Percentiles rank a stretch among this genome's conserved stretches.
Conservation (phyloP, 1,284 basidiomycete genomes). For the Rhodotorula sp. region DNA sequence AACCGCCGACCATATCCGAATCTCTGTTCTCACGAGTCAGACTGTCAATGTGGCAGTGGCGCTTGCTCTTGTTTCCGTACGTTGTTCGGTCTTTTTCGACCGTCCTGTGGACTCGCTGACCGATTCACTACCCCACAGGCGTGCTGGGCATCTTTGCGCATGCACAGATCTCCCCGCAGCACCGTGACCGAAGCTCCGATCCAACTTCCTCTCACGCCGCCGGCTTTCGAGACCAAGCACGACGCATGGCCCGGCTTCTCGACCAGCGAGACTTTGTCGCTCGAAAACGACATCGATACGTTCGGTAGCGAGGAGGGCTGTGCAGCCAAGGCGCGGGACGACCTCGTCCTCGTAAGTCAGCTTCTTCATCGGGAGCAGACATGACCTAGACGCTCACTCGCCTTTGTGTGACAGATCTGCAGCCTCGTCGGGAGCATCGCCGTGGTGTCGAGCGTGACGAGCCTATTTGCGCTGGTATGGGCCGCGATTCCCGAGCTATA, state of each 20-base stretch:
- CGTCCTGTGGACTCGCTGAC: neutral
- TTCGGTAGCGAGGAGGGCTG: neutral
- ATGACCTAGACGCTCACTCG: no score
- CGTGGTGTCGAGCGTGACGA: neutral
- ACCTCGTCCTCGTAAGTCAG: neutral
- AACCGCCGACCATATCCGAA: neutral
- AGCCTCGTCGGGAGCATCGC: neutral
- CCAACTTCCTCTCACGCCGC: slow-evolving; percentile 3
- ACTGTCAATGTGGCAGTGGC: neutral
- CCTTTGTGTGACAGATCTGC: neutral
- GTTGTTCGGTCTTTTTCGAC: neutral
- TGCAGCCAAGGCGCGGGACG: slow-evolving; percentile 6
- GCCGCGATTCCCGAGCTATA: neutral
- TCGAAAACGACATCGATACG: neutral
- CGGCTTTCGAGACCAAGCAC: neutral
- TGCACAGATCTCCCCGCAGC: no score
- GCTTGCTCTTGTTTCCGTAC: neutral
- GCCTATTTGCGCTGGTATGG: neutral
- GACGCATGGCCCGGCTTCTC: neutral
- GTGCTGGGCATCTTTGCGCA: neutral
- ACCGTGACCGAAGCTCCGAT: neutral
- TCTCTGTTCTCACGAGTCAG: neutral
- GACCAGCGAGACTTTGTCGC: neutral
- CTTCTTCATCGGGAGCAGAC: no score
- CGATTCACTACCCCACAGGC: no score